phyloP scores from a whole-genome alignment of 2,329 filamentous ascomycete genomes.

The Xylariaceae sp. region DNA sequence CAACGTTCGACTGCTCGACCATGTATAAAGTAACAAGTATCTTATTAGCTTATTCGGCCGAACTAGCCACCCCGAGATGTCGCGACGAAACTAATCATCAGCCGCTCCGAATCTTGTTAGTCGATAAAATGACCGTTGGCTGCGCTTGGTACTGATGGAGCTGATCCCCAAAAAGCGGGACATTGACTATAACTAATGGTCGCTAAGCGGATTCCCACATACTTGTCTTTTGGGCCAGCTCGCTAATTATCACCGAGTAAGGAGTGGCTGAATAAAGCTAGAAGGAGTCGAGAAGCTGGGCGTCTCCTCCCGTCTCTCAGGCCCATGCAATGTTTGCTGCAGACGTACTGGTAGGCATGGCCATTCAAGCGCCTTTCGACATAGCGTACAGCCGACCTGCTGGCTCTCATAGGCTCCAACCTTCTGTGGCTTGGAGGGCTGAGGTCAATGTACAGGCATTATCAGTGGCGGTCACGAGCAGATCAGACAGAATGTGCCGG shows the following conservation, averaged over 20 bases:
- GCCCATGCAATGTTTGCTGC: constrained; percentile 30
- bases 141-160: too few species aligned
- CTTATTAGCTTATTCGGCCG: too few species aligned
- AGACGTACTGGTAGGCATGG: constrained; percentile 28
- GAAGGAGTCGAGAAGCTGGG: constrained; percentile 34
- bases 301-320: constrained; percentile 25
- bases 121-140: too few species aligned
- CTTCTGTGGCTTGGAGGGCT: constrained; percentile 26
- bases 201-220: constrained; percentile 22
- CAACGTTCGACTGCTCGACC: too few species aligned
- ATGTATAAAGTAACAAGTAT: too few species aligned
- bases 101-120: too few species aligned
- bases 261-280: constrained; percentile 34
- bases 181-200: constrained; percentile 6
- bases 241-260: constrained; percentile 38
- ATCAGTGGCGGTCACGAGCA: constrained; percentile 7
- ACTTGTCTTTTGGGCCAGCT: constrained; percentile 25
- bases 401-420: constrained; percentile 5
- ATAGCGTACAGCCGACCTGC: too few species aligned
- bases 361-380: constrained; percentile 14
- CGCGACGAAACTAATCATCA: too few species aligned
- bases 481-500: constrained; percentile 12
- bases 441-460: too few species aligned
- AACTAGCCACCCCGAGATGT: too few species aligned
- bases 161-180: too few species aligned